A percentile compares a stretch with the other conserved stretches of the same genome.
phyloP scores from a whole-genome alignment of 768 basidiomycete species.

The Pisolithus marmoratus region DNA sequence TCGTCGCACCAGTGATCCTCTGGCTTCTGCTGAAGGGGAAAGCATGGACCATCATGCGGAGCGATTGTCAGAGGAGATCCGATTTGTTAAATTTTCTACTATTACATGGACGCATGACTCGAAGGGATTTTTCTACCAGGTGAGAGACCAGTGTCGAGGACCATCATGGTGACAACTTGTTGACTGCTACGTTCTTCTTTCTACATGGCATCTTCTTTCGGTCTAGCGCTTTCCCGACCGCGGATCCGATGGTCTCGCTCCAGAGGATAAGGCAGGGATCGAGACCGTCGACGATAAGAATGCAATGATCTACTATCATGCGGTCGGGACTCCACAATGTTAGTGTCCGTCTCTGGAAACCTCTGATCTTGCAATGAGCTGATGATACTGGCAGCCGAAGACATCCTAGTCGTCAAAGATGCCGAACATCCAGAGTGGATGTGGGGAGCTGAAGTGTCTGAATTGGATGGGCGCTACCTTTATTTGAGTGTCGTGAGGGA shows the following conservation, averaged over 20 bases:
- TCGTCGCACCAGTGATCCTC: slow-evolving; percentile 54
- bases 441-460: slow-evolving; percentile 51
- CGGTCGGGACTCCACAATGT: slow-evolving; percentile 67
- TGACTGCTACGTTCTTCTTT: background rate
- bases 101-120: slow-evolving; percentile 74
- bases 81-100: slow-evolving; percentile 71
- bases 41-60: slow-evolving; percentile 40
- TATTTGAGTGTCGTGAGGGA: slow-evolving; percentile 51
- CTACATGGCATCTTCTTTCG: background rate
- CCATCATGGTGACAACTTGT: background rate
- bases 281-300: slow-evolving; percentile 59
- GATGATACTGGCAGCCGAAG: slow-evolving; percentile 43
- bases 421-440: slow-evolving; percentile 59
- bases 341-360: slow-evolving; percentile 17
- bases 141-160: slow-evolving; percentile 11
- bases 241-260: slow-evolving; percentile 37
- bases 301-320: slow-evolving; percentile 75
- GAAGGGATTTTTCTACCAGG: slow-evolving; percentile 83
- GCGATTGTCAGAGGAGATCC: slow-evolving; percentile 59
- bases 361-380: slow-evolving; percentile 1
- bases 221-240: slow-evolving; percentile 52
- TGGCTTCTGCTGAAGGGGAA: slow-evolving; percentile 37
- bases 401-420: slow-evolving; percentile 63
- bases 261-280: slow-evolving; percentile 49
- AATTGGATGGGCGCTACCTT: slow-evolving; percentile 61